phyloP scores from a whole-genome alignment of 306 rosid genomes.

The Cajanus cajan region DNA sequence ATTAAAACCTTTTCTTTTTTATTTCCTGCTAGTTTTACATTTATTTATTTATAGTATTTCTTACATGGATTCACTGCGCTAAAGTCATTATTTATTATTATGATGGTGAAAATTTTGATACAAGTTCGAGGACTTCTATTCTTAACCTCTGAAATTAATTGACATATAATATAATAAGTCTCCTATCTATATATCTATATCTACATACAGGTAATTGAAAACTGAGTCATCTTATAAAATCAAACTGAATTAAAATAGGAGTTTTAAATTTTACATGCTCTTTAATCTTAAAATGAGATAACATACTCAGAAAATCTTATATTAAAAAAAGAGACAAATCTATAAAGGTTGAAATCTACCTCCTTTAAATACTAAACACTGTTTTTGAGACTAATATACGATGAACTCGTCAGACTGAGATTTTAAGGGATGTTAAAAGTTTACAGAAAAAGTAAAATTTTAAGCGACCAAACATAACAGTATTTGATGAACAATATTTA shows the following conservation, averaged over 20 bases:
- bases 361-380: background rate
- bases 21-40: background rate
- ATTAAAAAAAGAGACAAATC: background rate
- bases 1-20: background rate
- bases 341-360: background rate
- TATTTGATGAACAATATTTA: no score
- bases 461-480: no score
- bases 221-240: background rate
- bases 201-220: background rate
- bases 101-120: background rate
- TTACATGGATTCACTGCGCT: background rate
- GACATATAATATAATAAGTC: background rate
- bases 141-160: background rate
- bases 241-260: background rate
- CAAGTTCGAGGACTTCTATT: background rate
- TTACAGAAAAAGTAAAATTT: background rate
- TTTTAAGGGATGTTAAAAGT: background rate
- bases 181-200: no score
- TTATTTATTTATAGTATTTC: background rate
- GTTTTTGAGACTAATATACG: background rate
- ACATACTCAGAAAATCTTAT: background rate
- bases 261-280: background rate
- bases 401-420: background rate
- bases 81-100: background rate
- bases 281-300: background rate